Conservation (phyloP, 1,284 basidiomycete species). For the Nidula niveotomentosa region DNA sequence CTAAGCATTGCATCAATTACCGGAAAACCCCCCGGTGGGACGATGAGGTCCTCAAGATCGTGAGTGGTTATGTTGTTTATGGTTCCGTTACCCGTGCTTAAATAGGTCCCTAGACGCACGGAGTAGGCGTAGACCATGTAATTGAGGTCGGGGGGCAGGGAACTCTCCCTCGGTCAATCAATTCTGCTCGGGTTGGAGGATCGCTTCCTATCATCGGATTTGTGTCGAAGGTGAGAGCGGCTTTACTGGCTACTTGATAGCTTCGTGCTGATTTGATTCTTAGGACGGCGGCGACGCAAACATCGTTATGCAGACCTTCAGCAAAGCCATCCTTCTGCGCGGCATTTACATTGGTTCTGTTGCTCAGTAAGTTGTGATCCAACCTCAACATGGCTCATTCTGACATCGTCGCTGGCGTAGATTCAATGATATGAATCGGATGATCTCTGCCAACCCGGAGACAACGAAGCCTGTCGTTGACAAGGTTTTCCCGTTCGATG, state of each 20-base stretch:
- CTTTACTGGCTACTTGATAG: background rate
- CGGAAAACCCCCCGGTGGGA: constrained; percentile 49
- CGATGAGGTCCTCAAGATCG: constrained; percentile 40
- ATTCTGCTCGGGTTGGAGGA: constrained; percentile 37
- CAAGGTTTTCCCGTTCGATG: constrained; percentile 49
- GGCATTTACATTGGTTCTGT: constrained; percentile 24
- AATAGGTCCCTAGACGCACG: constrained; percentile 27
- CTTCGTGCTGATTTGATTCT: constrained; percentile 1
- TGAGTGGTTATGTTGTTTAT: constrained; percentile 1
- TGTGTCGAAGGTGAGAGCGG: constrained; percentile 27
- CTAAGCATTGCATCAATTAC: constrained; percentile 53
- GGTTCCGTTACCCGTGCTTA: background rate
- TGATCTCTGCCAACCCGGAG: constrained; percentile 34
- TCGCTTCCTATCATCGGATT: constrained; percentile 47
- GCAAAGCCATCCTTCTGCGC: constrained; percentile 12
- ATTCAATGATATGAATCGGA: constrained; percentile 24
- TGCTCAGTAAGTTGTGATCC: constrained; percentile 14
- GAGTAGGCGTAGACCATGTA: constrained; percentile 50
- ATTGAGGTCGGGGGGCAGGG: constrained; percentile 53
- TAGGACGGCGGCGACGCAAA: constrained; percentile 3
- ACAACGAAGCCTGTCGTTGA: constrained; percentile 45
- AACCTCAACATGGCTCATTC: background rate
- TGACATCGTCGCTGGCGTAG: constrained; percentile 8
- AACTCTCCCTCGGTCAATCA: constrained; percentile 42
- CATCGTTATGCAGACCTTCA: constrained; percentile 9